These are phyloP conservation scores for Chaetomium globosum DNA, from an alignment of 2,329 filamentous ascomycete genomes.

Conservation along the genomic window DNA sequence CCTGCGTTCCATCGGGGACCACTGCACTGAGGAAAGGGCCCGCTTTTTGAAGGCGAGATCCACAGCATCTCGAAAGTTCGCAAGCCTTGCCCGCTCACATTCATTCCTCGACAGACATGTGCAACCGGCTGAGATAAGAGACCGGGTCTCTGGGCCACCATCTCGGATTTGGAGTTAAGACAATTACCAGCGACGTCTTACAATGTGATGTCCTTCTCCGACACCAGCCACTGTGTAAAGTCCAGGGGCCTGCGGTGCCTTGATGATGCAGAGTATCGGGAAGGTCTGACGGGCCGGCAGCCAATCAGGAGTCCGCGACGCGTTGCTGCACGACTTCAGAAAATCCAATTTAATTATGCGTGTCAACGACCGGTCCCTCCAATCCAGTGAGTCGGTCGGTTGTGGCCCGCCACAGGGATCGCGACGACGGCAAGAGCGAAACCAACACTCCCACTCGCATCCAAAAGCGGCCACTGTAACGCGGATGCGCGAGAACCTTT, in stretches of 20 bases:
- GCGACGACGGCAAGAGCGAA: slow-evolving; percentile 11
- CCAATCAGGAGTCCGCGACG: slow-evolving; percentile 45
- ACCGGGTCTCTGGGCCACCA: slow-evolving; percentile 20
- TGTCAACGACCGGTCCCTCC: slow-evolving; percentile 40
- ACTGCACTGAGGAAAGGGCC: slow-evolving; percentile 19
- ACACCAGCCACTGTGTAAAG: slow-evolving; percentile 4
- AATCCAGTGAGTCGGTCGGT: slow-evolving; percentile 31
- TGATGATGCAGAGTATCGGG: slow-evolving; percentile 28
- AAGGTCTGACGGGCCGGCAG: slow-evolving; percentile 30
- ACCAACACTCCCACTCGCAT: slow-evolving; percentile 20
- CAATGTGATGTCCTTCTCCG: slow-evolving; percentile 23
- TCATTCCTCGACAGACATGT: neutral
- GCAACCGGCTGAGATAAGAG: neutral
- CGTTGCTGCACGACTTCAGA: slow-evolving; percentile 45
- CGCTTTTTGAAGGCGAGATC: slow-evolving; percentile 16
- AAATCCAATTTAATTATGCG: slow-evolving; percentile 46
- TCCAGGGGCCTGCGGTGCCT: slow-evolving; percentile 23
- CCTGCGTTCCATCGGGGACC: slow-evolving; percentile 23
- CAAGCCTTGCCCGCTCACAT: neutral
- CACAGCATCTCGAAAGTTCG: neutral
- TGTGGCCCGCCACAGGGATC: slow-evolving; percentile 21
- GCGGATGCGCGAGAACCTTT: slow-evolving; percentile 5
- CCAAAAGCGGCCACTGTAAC: slow-evolving; percentile 21
- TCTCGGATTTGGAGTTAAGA: slow-evolving; percentile 2
- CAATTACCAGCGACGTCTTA: slow-evolving; percentile 25